A percentile compares a stretch with the other conserved stretches of the same genome.
These are phyloP conservation scores for Dactylella cylindrospora DNA, from an alignment of 2,329 filamentous ascomycete species.

Conservation along the genomic window DNA sequence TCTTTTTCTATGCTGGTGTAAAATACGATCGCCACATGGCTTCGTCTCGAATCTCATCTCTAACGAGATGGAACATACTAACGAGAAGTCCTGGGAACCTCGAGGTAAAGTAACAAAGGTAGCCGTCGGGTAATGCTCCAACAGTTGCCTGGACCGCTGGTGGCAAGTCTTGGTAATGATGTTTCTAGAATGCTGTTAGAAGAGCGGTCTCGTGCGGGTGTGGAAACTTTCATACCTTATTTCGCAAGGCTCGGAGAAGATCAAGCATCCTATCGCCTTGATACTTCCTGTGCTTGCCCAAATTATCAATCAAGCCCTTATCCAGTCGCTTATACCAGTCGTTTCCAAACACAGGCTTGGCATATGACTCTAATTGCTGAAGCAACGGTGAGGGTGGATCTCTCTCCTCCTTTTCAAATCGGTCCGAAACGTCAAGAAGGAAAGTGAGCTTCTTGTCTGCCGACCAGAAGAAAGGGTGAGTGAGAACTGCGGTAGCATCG, in stretches of 20 bases:
- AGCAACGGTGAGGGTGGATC: slow-evolving; percentile 59
- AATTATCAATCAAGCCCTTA: slow-evolving; percentile 42
- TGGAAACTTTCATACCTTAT: slow-evolving; percentile 61
- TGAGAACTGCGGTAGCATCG: slow-evolving; percentile 74
- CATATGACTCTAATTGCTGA: slow-evolving; percentile 60
- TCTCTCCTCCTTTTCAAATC: slow-evolving; percentile 78
- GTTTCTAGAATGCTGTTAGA: slow-evolving; percentile 59
- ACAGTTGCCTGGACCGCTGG: slow-evolving; percentile 68
- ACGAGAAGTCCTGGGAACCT: slow-evolving; percentile 78
- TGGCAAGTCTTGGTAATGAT: slow-evolving; percentile 98
- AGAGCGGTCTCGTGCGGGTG: not conserved
- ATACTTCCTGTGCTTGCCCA: slow-evolving; percentile 58
- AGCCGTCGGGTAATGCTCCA: slow-evolving; percentile 74
- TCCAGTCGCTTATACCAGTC: slow-evolving; percentile 70
- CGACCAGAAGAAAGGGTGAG: slow-evolving; percentile 96
- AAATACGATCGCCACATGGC: slow-evolving; percentile 41
- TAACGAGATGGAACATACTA: slow-evolving; percentile 54
- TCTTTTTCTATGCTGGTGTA: slow-evolving; percentile 38
- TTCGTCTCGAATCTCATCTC: slow-evolving; percentile 36
- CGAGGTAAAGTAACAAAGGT: slow-evolving; percentile 78
- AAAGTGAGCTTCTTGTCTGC: slow-evolving; percentile 85
- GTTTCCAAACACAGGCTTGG: slow-evolving; percentile 60
- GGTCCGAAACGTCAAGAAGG: slow-evolving; percentile 93
- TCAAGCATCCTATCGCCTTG: slow-evolving; percentile 81
- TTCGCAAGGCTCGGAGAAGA: slow-evolving; percentile 80